Percentiles rank a stretch among this genome's conserved stretches.
These are phyloP conservation scores for Plasmopara viticola DNA, from an alignment of 352 stramenopile genomes.

Conservation along the genomic window DNA sequence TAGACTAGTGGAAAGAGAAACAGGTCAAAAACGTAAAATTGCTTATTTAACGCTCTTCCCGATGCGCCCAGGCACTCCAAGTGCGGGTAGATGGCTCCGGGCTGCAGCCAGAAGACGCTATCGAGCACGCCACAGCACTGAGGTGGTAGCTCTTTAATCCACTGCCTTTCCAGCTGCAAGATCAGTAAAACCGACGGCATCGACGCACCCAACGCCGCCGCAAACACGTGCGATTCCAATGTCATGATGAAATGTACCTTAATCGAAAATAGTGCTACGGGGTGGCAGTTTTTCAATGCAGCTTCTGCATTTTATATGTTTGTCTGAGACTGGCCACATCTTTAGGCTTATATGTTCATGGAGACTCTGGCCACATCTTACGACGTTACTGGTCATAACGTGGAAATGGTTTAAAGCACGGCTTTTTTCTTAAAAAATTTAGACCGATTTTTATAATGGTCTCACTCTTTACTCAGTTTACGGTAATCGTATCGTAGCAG, in stretches of 20 bases:
- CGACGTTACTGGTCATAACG: too few relatives aligned
- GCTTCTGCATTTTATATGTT: too few relatives aligned
- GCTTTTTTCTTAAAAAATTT: too few relatives aligned
- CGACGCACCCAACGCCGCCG: slow-evolving; percentile 29
- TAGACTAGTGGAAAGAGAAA: slow-evolving; percentile 48
- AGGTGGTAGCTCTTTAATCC: slow-evolving; percentile 25
- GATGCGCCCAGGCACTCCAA: slow-evolving; percentile 29
- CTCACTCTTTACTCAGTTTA: not conserved
- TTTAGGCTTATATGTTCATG: too few relatives aligned
- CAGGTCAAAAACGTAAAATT: slow-evolving; percentile 45
- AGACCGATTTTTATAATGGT: too few relatives aligned
- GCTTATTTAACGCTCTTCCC: slow-evolving; percentile 31
- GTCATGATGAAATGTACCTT: slow-evolving; percentile 6
- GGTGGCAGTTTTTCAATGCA: too few relatives aligned
- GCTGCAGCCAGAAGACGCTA: slow-evolving; percentile 24
- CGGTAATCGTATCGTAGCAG: slow-evolving; percentile 4
- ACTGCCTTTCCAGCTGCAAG: slow-evolving; percentile 22
- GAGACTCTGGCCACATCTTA: too few relatives aligned
- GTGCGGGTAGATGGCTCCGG: slow-evolving; percentile 26
- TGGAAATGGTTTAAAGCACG: too few relatives aligned
- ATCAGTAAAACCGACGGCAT: slow-evolving; percentile 37
- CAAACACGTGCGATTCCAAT: slow-evolving; percentile 25
- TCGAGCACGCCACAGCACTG: slow-evolving; percentile 36
- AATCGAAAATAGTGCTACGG: not conserved
- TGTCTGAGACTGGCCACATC: too few relatives aligned